Evolutionary conservation across 352 stramenopile species (phyloP).

Genomic region (Globisporangium parvum): DNA sequence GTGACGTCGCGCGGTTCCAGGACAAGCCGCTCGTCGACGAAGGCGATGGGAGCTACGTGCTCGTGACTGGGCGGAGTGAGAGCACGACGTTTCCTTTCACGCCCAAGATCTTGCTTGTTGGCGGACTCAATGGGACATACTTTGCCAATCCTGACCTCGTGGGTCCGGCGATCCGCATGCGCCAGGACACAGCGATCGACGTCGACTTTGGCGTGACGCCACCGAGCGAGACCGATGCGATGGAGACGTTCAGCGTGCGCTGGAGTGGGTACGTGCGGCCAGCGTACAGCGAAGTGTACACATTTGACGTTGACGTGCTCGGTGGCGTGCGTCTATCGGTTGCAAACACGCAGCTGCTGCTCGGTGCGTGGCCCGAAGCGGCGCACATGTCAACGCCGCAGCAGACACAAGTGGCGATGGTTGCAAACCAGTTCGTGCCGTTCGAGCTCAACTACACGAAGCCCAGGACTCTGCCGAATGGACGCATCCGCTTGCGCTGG

Average conservation of each 20-base stretch:
- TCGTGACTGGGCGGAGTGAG: slow-evolving; percentile 21
- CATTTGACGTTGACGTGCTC: slow-evolving; percentile 30
- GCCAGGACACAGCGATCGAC: slow-evolving; percentile 29
- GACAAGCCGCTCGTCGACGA: slow-evolving; percentile 23
- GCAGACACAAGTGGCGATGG: slow-evolving; percentile 17
- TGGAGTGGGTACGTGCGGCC: slow-evolving; percentile 53
- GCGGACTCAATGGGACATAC: slow-evolving; percentile 54
- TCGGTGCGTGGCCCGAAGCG: slow-evolving; percentile 18
- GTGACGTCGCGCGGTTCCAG: slow-evolving; percentile 15
- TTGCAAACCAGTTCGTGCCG: slow-evolving; percentile 29
- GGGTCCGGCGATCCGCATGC: slow-evolving; percentile 20
- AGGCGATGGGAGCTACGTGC: slow-evolving; percentile 33
- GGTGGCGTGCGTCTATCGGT: slow-evolving; percentile 32
- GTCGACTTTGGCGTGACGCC: slow-evolving; percentile 41
- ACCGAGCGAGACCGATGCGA: slow-evolving; percentile 26
- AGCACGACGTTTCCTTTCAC: slow-evolving; percentile 28
- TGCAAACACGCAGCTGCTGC: slow-evolving; percentile 8
- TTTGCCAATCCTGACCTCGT: slow-evolving; percentile 25
- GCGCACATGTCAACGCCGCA: slow-evolving; percentile 6
- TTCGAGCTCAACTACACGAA: slow-evolving; percentile 57
- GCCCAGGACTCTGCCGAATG: slow-evolving; percentile 20
- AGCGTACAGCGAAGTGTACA: slow-evolving; percentile 50
- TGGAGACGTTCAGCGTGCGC: slow-evolving; percentile 45
- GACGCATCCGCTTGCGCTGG: slow-evolving; percentile 39
- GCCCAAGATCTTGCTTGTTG: slow-evolving; percentile 39